Conservation (phyloP, 768 basidiomycete genomes). For the Calocybe gangraenosa region DNA sequence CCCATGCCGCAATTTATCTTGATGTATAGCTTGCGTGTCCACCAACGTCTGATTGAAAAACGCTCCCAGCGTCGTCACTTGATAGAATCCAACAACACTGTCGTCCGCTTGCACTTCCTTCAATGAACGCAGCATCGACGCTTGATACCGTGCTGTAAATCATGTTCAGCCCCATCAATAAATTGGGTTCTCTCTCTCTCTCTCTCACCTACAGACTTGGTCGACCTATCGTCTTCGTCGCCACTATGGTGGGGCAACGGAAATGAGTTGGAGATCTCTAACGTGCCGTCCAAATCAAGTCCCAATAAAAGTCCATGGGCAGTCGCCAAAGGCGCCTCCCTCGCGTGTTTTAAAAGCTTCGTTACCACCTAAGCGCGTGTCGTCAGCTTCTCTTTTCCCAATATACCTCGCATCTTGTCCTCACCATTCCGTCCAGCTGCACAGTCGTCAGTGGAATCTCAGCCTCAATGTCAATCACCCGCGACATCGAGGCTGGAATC, state of each 20-base stretch:
- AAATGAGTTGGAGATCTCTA: slow-evolving; percentile 91
- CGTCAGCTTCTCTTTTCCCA: not conserved
- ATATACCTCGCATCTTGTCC: not conserved
- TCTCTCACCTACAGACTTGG: slow-evolving; percentile 65
- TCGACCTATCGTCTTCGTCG: slow-evolving; percentile 81
- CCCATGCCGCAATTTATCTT: slow-evolving; percentile 81
- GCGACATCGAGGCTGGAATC: slow-evolving; percentile 90
- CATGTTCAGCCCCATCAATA: slow-evolving; percentile 6
- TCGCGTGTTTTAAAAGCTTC: slow-evolving; percentile 91
- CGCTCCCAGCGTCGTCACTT: slow-evolving; percentile 80
- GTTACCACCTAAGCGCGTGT: slow-evolving; percentile 67
- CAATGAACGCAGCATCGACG: slow-evolving; percentile 79
- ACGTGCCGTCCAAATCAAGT: slow-evolving; percentile 84
- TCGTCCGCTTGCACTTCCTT: slow-evolving; percentile 91
- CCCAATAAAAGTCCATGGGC: slow-evolving; percentile 86
- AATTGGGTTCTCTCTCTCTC: slow-evolving; percentile 2
- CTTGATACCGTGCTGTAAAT: slow-evolving; percentile 70
- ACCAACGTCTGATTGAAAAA: slow-evolving; percentile 80
- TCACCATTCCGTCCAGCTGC: slow-evolving; percentile 84
- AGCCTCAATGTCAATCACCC: slow-evolving; percentile 90
- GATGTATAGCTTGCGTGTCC: slow-evolving; percentile 82
- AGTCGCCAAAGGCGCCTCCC: slow-evolving; percentile 68
- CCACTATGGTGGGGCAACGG: slow-evolving; percentile 68
- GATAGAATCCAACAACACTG: slow-evolving; percentile 92
- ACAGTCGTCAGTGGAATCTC: slow-evolving; percentile 77